A percentile compares a stretch with the other conserved stretches of the same genome.
phyloP scores from a whole-genome alignment of 768 basidiomycete genomes.

The Mycena metata region DNA sequence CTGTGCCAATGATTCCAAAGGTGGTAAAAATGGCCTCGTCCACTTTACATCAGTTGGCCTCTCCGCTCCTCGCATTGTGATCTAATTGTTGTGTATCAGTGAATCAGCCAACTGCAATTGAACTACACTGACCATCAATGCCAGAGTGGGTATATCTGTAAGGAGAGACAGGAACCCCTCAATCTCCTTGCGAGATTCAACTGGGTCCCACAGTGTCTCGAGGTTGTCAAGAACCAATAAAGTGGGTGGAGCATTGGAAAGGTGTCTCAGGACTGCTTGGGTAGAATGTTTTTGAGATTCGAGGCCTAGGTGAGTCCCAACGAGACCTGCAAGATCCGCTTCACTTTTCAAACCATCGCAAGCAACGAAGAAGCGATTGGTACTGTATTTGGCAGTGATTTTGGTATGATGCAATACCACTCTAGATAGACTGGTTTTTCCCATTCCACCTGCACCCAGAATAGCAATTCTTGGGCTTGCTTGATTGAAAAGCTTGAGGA shows the following conservation, averaged over 20 bases:
- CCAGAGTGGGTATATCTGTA: neutral
- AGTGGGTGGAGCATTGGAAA: neutral
- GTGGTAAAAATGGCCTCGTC: neutral
- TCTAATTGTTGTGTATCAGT: neutral
- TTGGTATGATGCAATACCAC: neutral
- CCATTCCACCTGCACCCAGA: too few species aligned
- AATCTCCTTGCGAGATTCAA: too few species aligned
- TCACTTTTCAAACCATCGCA: neutral
- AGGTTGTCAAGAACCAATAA: too few species aligned
- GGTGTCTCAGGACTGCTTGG: neutral
- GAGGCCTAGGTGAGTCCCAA: conserved; percentile 1
- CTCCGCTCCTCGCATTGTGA: conserved; percentile 7
- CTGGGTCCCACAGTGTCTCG: too few species aligned
- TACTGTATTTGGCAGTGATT: neutral
- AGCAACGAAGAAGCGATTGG: conserved; percentile 1
- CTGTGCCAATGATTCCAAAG: too few species aligned
- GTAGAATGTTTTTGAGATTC: neutral
- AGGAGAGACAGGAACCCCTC: conserved; percentile 6
- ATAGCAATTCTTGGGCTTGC: too few species aligned
- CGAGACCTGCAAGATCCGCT: neutral
- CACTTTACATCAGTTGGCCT: neutral
- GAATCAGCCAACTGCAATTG: neutral
- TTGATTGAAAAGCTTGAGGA: too few species aligned
- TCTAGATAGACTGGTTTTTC: too few species aligned
- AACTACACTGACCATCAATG: conserved; percentile 1